phyloP scores from a whole-genome alignment of 129 eudicot species.

The Flaveria robusta region DNA sequence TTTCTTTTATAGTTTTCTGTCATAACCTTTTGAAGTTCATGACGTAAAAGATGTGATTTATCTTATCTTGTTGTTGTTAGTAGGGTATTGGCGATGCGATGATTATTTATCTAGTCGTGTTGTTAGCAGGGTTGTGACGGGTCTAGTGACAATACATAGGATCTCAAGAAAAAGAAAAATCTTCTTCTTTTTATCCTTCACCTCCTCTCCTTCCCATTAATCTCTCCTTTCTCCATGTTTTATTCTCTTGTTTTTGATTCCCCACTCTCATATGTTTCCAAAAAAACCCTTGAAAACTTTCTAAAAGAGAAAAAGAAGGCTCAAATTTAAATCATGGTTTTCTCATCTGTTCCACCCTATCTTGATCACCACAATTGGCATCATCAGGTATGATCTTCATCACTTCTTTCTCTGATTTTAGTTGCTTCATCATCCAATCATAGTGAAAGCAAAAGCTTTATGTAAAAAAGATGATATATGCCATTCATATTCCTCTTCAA shows the following conservation, averaged over 20 bases:
- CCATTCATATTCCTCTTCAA: slow-evolving; percentile 39
- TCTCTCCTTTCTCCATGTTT: slow-evolving; percentile 43
- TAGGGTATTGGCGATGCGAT: too few relatives aligned
- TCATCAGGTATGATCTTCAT: slow-evolving; percentile 54
- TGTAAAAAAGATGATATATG: slow-evolving; percentile 33
- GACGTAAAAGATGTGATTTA: too few relatives aligned
- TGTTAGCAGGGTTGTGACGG: too few relatives aligned
- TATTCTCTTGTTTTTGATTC: slow-evolving; percentile 58
- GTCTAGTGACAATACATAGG: too few relatives aligned
- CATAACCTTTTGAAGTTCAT: too few relatives aligned
- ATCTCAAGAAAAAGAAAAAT: slow-evolving; percentile 22
- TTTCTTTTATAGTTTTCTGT: too few relatives aligned
- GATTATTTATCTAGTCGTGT: too few relatives aligned
- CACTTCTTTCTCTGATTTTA: slow-evolving; percentile 3
- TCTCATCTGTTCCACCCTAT: slow-evolving; percentile 67
- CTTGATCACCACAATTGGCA: slow-evolving; percentile 76
- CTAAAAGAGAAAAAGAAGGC: slow-evolving; percentile 49
- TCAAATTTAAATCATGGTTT: slow-evolving; percentile 62
- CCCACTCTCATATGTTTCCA: slow-evolving; percentile 60
- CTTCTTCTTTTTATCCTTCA: slow-evolving; percentile 42
- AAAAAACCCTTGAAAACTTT: slow-evolving; percentile 59
- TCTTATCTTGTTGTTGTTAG: too few relatives aligned
- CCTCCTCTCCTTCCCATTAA: slow-evolving; percentile 44
- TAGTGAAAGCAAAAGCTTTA: slow-evolving; percentile 31
- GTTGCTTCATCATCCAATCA: slow-evolving; percentile 40